Conservation (phyloP, 805 yeast genomes). For the Maudiozyma pseudohumilis region DNA sequence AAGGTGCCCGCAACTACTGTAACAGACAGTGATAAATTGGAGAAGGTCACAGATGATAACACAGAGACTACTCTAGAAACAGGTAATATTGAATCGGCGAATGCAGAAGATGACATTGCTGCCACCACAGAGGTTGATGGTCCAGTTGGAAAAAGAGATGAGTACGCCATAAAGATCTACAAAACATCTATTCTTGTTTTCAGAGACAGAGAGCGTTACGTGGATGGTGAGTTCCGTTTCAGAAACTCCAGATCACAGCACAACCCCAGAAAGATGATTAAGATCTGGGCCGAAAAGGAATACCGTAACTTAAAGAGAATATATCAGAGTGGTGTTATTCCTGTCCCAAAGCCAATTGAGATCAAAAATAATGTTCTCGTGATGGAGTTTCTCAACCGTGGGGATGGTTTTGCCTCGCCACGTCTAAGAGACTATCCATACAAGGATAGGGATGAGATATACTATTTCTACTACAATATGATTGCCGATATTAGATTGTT, state of each 20-base stretch:
- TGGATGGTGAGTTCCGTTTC: conserved; percentile 91
- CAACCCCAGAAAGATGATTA: conserved; percentile 95
- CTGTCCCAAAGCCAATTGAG: conserved; percentile 90
- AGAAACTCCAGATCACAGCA: conserved; percentile 76
- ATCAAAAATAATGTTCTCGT: conserved; percentile 83
- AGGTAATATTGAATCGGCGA: conserved; percentile 2
- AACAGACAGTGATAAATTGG: not conserved
- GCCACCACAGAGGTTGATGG: not conserved
- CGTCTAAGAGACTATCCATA: conserved; percentile 77
- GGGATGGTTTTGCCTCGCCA: conserved; percentile 82
- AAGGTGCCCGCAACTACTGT: not conserved
- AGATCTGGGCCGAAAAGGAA: conserved; percentile 97
- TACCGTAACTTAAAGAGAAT: conserved; percentile 85
- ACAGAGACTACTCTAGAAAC: conserved; percentile 1
- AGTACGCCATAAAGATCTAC: conserved; percentile 84
- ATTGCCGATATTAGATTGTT: conserved; percentile 75
- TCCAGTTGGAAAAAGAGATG: conserved; percentile 28
- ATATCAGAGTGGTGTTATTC: conserved; percentile 58
- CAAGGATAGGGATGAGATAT: conserved; percentile 54
- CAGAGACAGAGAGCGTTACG: conserved; percentile 92
- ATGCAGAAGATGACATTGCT: not conserved
- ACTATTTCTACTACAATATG: conserved; percentile 64
- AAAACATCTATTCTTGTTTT: conserved; percentile 95
- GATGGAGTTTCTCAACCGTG: conserved; percentile 82
- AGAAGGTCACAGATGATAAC: not conserved